Base-by-base conservation (phyloP, 2,329 filamentous ascomycete species). In the Ophiostoma montium region DNA sequence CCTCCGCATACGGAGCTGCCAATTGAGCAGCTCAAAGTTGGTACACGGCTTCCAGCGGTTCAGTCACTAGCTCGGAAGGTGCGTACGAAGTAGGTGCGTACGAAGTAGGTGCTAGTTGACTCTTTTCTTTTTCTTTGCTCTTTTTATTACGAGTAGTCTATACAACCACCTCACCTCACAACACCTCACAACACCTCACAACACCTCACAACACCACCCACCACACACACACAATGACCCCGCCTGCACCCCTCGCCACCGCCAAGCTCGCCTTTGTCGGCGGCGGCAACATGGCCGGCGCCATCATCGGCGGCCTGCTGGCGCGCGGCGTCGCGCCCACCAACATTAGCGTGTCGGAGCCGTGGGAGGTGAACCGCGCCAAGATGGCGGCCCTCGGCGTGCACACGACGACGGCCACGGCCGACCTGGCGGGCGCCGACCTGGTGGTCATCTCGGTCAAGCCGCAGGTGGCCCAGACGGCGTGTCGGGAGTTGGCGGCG, bases 201-300 rank as follows among this genome's bases (percentile, higher is more conserved):
- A n/a, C n/a, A n/a, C n/a, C n/a, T 10, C 27, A 30, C 23, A 32
- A 21, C 31, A 18, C 9, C 3, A 9, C 12, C 42, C 3, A 35
- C 16, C 32, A 19, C 18, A 19, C n/a, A 11, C 35, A n/a, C 48
- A 52, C 35, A 11, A 56, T 56, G 55, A 10, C 52, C 36, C 41
- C 53, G 53, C 42, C 47, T 43, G 46, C 45, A 11, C 19, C 52
- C 10, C 59, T 66, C 46, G 46, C 61, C 50, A 54, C 58, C 31
- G 61, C 62, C 50, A 63, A 63, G 50, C 57, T 67, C 51, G 59
- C 58, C 57, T 66, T 67, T 53, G 60, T 66, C 44, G 68, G 68
- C 51, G 70, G 70, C 53, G 70, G 70, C 56, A 73, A 73, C 62
- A 74, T 74, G 70, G 70, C 68, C 51, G 64, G 64, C 48, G 70